A percentile compares a stretch with the other conserved stretches of the same genome.
phyloP scores from a whole-genome alignment of 73 alveolate species.

The Paramecium octaurelia region DNA sequence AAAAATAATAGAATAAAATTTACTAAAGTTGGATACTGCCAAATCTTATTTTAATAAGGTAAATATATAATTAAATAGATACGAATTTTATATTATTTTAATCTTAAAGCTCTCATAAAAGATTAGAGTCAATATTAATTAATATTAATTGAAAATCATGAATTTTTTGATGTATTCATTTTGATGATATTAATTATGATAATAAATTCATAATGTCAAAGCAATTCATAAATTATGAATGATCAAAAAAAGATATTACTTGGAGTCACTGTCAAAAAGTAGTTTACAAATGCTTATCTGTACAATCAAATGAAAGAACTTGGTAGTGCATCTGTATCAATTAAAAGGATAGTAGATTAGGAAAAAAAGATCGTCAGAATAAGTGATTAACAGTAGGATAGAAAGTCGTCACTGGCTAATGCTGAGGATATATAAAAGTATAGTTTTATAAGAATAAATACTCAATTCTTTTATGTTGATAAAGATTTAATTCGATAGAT shows the following conservation, averaged over 20 bases:
- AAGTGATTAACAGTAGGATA: conserved; percentile 17
- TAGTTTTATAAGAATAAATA: too few species aligned
- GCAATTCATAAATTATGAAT: neutral
- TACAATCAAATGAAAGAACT: neutral
- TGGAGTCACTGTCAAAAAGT: neutral
- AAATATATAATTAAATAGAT: neutral
- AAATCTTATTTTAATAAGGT: too few species aligned
- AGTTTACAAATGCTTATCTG: conserved; percentile 50
- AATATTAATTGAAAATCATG: neutral
- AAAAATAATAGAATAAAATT: too few species aligned
- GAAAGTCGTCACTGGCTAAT: neutral
- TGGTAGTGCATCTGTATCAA: neutral
- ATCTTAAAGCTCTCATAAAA: neutral
- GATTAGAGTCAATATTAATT: too few species aligned
- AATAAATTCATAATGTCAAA: neutral
- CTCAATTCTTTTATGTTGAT: too few species aligned
- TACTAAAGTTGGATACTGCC: too few species aligned
- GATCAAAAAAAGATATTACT: neutral
- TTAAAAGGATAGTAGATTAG: neutral
- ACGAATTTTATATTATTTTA: neutral
- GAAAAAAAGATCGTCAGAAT: conserved; percentile 28
- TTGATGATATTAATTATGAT: neutral
- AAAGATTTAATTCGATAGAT: too few species aligned
- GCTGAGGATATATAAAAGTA: neutral
- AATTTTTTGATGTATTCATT: neutral